Base-by-base conservation (phyloP, 169 alveolate species). In the Neospora caninum region DNA sequence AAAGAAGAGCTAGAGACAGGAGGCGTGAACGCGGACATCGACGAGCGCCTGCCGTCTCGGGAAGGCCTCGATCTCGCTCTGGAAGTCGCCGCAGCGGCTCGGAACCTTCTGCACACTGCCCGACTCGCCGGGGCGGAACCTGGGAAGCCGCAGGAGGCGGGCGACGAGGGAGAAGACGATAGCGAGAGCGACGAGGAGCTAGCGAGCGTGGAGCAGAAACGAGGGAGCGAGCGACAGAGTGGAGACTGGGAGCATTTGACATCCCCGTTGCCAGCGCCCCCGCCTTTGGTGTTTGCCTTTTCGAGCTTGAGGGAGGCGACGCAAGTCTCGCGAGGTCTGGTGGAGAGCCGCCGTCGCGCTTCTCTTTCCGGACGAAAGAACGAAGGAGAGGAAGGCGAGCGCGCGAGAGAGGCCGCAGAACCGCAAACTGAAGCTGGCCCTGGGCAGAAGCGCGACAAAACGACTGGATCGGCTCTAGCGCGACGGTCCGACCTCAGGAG, bases 231-330 rank as follows among this genome's bases (percentile, higher is more conserved):
- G 64, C 41, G 67, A 38, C 43, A 80, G 7, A 25, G 22, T 4
- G 27, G 41, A 38, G 88, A 82, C 38, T 13, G 31, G n/a, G 45
- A 39, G 22, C 67, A 25, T 27, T n/a, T 78, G 39, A 38, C 86
- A 7, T 18, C 43, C 45, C 34, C 7, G 16, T 16, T 73, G 39
- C 84, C 84, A 10, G 39, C 27, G 0, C 84, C 89, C 34, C 89
- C 89, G 36, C 89, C 89, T 82, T 67, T 82, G 53, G n/a, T 82
- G 69, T 82, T 82, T 82, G 89, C 89, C 39, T 82, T 82, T 41
- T 29, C 39, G 38, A 82, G 89, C 67, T 18, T 73, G 39, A 0
- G 27, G 27, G 84, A 31, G 84, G 39, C 43, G 2, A 4, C 25
- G 0, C 9, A 43, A 1, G 34, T 64, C 73, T 64, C n/a, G 64